A percentile compares a stretch with the other conserved stretches of the same genome.
Evolutionary conservation across 768 basidiomycete genomes (phyloP).

Genomic region (Boletus eberwhitei): DNA sequence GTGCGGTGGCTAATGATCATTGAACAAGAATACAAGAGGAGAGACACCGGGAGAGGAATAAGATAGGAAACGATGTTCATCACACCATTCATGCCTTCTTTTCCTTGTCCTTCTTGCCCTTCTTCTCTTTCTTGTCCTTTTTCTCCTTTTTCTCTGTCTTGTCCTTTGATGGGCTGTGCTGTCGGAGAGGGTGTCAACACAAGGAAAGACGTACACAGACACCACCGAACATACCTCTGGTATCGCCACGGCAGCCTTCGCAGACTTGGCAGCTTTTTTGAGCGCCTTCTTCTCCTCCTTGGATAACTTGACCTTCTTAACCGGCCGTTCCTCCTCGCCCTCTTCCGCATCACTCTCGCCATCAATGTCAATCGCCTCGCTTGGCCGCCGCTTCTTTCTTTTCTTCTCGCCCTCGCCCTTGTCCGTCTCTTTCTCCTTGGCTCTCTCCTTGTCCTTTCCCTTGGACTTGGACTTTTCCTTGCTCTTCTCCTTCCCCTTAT

Average conservation of each 20-base stretch:
- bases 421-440: neutral
- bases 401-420: constrained; percentile 32
- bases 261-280: constrained; percentile 72
- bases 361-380: constrained; percentile 64
- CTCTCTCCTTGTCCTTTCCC: neutral
- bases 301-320: constrained; percentile 72
- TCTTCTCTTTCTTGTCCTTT: constrained; percentile 37
- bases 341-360: constrained; percentile 39
- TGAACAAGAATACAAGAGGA: neutral
- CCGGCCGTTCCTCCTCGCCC: constrained; percentile 45
- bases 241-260: constrained; percentile 25
- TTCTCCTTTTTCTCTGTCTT: constrained; percentile 41
- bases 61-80: neutral
- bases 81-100: constrained; percentile 38
- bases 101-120: constrained; percentile 45
- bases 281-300: constrained; percentile 86
- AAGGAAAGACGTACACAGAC: neutral
- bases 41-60: neutral
- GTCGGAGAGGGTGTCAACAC: neutral
- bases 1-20: neutral
- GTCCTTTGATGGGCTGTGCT: constrained; percentile 36
- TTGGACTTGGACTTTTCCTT: neutral
- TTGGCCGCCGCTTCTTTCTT: constrained; percentile 62
- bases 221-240: constrained; percentile 34
- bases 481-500: constrained; percentile 5